phyloP scores from a whole-genome alignment of 176 grass and related monocot genomes.

The Pontederia paniculata region DNA sequence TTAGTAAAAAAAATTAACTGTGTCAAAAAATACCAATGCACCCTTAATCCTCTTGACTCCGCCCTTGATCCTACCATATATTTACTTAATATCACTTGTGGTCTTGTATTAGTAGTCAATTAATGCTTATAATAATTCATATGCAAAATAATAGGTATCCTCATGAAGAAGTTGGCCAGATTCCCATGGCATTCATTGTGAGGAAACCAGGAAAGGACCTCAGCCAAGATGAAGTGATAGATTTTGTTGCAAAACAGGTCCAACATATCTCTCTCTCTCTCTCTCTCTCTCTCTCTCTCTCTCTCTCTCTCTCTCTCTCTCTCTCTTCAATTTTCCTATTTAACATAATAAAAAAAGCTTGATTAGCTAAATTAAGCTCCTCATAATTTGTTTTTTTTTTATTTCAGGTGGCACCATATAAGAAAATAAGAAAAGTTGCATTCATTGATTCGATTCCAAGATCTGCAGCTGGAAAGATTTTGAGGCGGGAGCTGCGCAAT shows the following conservation, averaged over 20 bases:
- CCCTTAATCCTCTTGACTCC: too few relatives aligned
- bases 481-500: slow-evolving; percentile 26
- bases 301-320: background rate
- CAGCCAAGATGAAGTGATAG: slow-evolving; percentile 12
- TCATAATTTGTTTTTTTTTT: background rate
- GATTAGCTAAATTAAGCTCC: background rate
- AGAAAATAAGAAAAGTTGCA: slow-evolving; percentile 29
- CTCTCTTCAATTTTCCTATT: background rate
- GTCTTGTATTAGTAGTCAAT: background rate
- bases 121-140: background rate
- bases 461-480: slow-evolving; percentile 30
- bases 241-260: slow-evolving; percentile 22
- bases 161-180: slow-evolving; percentile 23
- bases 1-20: too few relatives aligned
- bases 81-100: too few relatives aligned
- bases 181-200: slow-evolving; percentile 26
- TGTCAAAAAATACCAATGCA: too few relatives aligned
- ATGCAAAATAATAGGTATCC: slow-evolving; percentile 7
- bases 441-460: slow-evolving; percentile 27
- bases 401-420: slow-evolving; percentile 34
- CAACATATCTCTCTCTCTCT: too few relatives aligned
- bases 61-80: too few relatives aligned
- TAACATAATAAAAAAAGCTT: background rate
- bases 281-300: background rate
- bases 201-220: slow-evolving; percentile 9